phyloP scores from a whole-genome alignment of 2,329 filamentous ascomycete species.

The Aureobasidium zeae region DNA sequence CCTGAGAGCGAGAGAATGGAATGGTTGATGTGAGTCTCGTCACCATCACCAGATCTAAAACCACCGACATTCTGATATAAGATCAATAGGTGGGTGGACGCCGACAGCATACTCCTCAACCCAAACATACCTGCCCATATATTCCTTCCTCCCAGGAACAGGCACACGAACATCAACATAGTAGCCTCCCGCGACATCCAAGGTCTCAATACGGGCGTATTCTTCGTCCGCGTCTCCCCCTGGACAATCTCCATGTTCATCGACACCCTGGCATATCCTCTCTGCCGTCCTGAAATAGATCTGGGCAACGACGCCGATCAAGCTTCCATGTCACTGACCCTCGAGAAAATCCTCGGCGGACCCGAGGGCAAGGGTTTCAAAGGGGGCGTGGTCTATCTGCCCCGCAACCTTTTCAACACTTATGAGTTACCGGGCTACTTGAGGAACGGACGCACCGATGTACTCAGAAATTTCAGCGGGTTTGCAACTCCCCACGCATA shows the following conservation, averaged over 20 bases:
- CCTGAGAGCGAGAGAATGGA: slow-evolving; percentile 21
- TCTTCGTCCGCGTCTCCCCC: slow-evolving; percentile 23
- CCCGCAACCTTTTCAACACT: slow-evolving; percentile 15
- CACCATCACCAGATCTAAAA: too few relatives aligned
- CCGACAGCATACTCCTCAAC: slow-evolving; percentile 22
- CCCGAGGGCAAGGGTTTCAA: slow-evolving; percentile 1
- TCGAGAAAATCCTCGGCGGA: slow-evolving; percentile 2
- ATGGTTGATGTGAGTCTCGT: slow-evolving; percentile 24
- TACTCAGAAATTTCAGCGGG: slow-evolving; percentile 25
- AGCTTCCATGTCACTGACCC: slow-evolving; percentile 15
- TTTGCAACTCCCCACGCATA: neutral
- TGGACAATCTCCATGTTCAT: slow-evolving; percentile 20
- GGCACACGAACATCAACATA: slow-evolving; percentile 22
- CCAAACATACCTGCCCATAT: slow-evolving; percentile 21
- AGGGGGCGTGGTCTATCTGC: slow-evolving; percentile 7
- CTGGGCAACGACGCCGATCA: slow-evolving; percentile 18
- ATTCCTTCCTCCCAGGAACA: slow-evolving; percentile 23
- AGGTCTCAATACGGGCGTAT: slow-evolving; percentile 21
- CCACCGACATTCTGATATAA: too few relatives aligned
- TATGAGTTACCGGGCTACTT: slow-evolving; percentile 6
- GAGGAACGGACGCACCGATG: neutral
- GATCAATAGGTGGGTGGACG: slow-evolving; percentile 19
- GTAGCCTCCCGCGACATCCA: slow-evolving; percentile 19
- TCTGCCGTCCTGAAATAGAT: slow-evolving; percentile 17
- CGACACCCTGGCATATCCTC: slow-evolving; percentile 19